Percentiles rank a stretch among this genome's conserved stretches.
phyloP scores from a whole-genome alignment of 129 eudicot species.

The Silybum marianum region DNA sequence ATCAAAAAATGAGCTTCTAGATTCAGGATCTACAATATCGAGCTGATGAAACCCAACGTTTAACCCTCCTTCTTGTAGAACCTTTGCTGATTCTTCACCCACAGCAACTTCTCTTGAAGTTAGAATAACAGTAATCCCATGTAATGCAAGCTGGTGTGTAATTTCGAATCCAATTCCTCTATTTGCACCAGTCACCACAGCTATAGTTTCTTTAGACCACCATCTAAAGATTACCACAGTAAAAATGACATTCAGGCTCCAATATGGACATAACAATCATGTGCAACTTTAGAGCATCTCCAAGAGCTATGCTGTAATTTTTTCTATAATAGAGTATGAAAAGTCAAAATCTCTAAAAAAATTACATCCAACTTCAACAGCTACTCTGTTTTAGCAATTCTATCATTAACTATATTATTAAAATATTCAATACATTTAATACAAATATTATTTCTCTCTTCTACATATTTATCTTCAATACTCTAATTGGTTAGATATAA shows the following conservation, averaged over 20 bases:
- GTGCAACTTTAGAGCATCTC: no score
- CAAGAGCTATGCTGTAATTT: no score
- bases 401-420: no score
- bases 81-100: slow-evolving; percentile 85
- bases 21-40: slow-evolving; percentile 72
- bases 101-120: slow-evolving; percentile 83
- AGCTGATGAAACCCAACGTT: slow-evolving; percentile 83
- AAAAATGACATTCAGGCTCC: not conserved
- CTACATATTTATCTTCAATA: no score
- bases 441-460: no score
- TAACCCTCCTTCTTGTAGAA: slow-evolving; percentile 80
- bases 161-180: slow-evolving; percentile 97
- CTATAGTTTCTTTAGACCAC: slow-evolving; percentile 88
- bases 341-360: no score
- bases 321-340: no score
- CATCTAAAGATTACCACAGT: slow-evolving; percentile 48
- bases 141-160: slow-evolving; percentile 71
- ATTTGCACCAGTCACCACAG: slow-evolving; percentile 95
- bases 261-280: not conserved
- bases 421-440: no score
- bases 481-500: no score
- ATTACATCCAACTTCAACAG: no score
- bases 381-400: no score
- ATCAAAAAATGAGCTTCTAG: slow-evolving; percentile 50
- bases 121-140: slow-evolving; percentile 79